Evolutionary conservation across 345 rosid species (phyloP).

Genomic region (Isatis tinctoria): DNA sequence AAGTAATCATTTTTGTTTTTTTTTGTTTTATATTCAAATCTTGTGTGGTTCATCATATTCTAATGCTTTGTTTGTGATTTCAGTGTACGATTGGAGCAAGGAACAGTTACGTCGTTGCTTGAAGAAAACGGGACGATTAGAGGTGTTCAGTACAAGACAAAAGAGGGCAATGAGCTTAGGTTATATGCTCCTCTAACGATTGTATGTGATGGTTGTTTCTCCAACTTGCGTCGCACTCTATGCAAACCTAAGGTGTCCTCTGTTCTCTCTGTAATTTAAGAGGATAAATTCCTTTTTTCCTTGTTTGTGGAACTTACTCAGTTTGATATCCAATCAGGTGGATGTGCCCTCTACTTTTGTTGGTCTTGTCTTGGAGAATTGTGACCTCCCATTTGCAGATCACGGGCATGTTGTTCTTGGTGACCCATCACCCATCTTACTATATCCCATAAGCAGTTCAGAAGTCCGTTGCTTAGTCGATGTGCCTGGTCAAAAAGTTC

Average conservation of each 20-base stretch:
- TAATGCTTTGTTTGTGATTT: neutral
- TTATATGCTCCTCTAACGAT: slow-evolving; percentile 54
- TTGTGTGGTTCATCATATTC: neutral
- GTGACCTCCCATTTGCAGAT: slow-evolving; percentile 50
- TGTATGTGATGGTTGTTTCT: slow-evolving; percentile 44
- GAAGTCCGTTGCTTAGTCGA: slow-evolving; percentile 73
- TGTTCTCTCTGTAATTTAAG: neutral
- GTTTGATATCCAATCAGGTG: slow-evolving; percentile 36
- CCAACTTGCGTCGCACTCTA: slow-evolving; percentile 50
- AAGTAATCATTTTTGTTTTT: slow-evolving; percentile 20
- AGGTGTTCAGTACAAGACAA: slow-evolving; percentile 50
- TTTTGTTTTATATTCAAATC: neutral
- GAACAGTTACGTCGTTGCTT: slow-evolving; percentile 48
- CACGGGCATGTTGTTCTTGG: slow-evolving; percentile 52
- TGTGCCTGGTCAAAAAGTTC: slow-evolving; percentile 55
- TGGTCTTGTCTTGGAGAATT: slow-evolving; percentile 60
- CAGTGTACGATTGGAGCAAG: slow-evolving; percentile 64
- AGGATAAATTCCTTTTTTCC: too few species aligned
- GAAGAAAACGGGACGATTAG: slow-evolving; percentile 43
- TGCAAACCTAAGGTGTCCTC: slow-evolving; percentile 40
- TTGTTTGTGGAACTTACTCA: neutral
- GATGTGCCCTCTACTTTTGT: slow-evolving; percentile 56
- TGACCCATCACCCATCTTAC: slow-evolving; percentile 56
- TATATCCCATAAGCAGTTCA: slow-evolving; percentile 57
- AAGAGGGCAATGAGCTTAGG: slow-evolving; percentile 28